Evolutionary conservation across 495 filamentous ascomycete species (phyloP), one percentile per base, ranked within the genome.

Genomic region (Daldinia caldariorum): DNA sequence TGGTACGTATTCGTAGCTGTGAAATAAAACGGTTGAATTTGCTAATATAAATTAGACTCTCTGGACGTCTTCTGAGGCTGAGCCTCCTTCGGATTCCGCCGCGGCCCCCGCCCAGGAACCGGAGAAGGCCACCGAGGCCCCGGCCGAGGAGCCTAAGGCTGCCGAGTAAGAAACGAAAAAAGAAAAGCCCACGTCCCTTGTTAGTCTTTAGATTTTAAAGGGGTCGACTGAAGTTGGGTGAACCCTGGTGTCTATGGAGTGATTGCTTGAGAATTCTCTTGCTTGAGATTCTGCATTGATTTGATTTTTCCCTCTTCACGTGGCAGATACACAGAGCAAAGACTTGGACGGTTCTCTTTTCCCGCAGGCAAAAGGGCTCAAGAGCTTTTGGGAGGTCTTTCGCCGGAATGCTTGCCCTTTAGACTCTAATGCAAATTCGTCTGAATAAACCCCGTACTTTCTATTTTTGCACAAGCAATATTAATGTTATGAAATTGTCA

Each of bases 41-140:
- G 9, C 77, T 74, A 60, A 78, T 68, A 26, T 14, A 29, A 65
- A 37, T 12, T 76, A 99, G 95, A 99, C 95, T 65, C 94, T 99
- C 82, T 99, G 95, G 95, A 98, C 95, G 76, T 97, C 94, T 18
- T 98, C 95, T 69, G 96, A 99, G 87, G 92, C 94, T 65, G 95
- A 99, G 88, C 87, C 91, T 60, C 79, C 88, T 62, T 83, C 88
- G 54, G 83, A 90, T 73, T 77, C 89, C 31, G 83, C 85, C 34
- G 88, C 90, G 53, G 89, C 92, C 79, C 83, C 89, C 60, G 83
- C 90, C 66, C 81, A 85, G 47, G 83, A 86, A 73, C 73, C 78
- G 38, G 83, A 81, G 76, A 77, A 80, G 65, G 77, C 83, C 71
- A 69, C 76, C 32, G 83, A 83, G 10, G 66, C 79, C 43, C 75